Base-by-base conservation (phyloP, 192 early-diverging fungal species). In the Rhizophagus clarus region DNA sequence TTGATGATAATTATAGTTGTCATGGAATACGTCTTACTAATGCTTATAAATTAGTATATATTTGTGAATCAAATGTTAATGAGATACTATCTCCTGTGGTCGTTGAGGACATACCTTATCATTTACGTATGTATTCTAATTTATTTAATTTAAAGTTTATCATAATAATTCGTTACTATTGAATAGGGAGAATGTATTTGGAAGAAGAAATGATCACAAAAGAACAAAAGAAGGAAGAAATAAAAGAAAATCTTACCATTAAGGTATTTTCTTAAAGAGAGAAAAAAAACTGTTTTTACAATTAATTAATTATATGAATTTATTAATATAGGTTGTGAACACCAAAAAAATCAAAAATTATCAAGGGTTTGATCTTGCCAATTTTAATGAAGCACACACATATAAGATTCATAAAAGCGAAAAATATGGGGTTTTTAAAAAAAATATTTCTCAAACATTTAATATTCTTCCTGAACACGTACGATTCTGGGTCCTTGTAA, bases 1-100 rank as follows among this genome's bases (percentile, higher is more conserved):
- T 96, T 79, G 95, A 98, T 45, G 97, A 98, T 42, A 97, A 97
- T 83, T 99, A 90, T 81, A 97, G 98, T n/a, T n/a, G n/a, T n/a
- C n/a, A n/a, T 61, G 97, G 96, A 42, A 4, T 34, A 10, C 40
- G 7, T 8, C 9, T 42, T 7, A 42, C 95, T 6, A 99, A 98
- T 80, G 98, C 98, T 12, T 99, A 99, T 89, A 99, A 99, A 96
- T 86, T 99, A 83, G 97, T 98, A 34, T 99, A 99, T 77, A 91
- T 99, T 61, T 92, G 97, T 67, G 91, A 96, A 83, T 81, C 85
- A 20, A 88, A 93, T 81, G 83, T 92, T 72, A 92, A 93, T 29
- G 77, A 89, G 24, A 89, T 98, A 31, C 84, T 98, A 71, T 85
- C 87, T 20, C 88, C 90, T 26, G 83, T 94, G 7, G 86, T 87